Evolutionary conservation across 1,284 basidiomycete genomes (phyloP).

Genomic region (Termitomyces sp.): DNA sequence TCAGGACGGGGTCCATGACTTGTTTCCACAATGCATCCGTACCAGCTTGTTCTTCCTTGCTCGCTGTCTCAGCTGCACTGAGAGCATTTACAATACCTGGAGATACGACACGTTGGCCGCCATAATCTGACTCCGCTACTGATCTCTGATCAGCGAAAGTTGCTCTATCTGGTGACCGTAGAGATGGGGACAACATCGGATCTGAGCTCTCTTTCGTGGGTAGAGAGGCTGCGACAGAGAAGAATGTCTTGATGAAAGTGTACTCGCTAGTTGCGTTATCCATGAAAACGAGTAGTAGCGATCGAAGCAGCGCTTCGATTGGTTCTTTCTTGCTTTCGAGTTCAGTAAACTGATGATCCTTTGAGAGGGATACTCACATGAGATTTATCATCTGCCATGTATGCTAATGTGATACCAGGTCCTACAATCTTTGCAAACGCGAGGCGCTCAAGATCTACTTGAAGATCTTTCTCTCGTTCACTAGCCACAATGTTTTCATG

Average conservation of each 20-base stretch:
- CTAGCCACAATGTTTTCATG: constrained; percentile 51
- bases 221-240: constrained; percentile 36
- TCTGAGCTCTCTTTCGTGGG: constrained; percentile 32
- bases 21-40: constrained; percentile 80
- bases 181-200: constrained; percentile 34
- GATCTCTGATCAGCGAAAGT: constrained; percentile 34
- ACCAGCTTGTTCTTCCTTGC: constrained; percentile 56
- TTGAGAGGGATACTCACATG: constrained; percentile 50
- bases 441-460: constrained; percentile 52
- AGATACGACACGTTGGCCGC: constrained; percentile 20
- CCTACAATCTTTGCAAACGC: constrained; percentile 71
- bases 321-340: constrained; percentile 64
- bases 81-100: constrained; percentile 25
- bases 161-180: constrained; percentile 31
- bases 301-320: constrained; percentile 79
- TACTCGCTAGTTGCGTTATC: constrained; percentile 93
- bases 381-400: constrained; percentile 81
- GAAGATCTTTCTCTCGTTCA: constrained; percentile 34
- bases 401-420: constrained; percentile 74
- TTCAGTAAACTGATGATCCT: constrained; percentile 4
- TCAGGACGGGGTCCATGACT: constrained; percentile 83
- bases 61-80: constrained; percentile 28
- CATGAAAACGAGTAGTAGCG: constrained; percentile 82
- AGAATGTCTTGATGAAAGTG: constrained; percentile 81
- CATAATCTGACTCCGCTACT: constrained; percentile 39